phyloP scores from a whole-genome alignment of 2,329 filamentous ascomycete species.

The Microcera coccophila region DNA sequence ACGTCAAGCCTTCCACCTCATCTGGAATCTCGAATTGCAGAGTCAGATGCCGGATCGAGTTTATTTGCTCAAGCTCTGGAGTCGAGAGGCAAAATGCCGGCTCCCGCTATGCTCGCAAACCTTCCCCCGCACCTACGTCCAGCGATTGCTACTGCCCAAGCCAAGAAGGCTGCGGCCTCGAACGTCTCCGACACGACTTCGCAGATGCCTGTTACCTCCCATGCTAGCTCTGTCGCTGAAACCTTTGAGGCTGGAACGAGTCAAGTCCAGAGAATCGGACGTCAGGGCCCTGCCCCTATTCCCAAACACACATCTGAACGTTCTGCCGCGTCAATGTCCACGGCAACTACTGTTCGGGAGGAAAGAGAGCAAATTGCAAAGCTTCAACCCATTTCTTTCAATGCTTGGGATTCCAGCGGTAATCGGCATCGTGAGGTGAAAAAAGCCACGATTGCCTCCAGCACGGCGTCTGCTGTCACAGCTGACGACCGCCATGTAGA shows the following conservation, averaged over 20 bases:
- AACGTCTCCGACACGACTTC: background rate
- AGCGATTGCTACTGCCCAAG: too few relatives aligned
- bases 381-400: conserved; percentile 17
- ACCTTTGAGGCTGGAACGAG: background rate
- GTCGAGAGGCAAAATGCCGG: too few relatives aligned
- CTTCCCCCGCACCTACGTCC: too few relatives aligned
- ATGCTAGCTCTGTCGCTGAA: background rate
- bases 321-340: conserved; percentile 19
- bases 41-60: too few relatives aligned
- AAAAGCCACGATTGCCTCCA: conserved; percentile 20
- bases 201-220: too few relatives aligned
- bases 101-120: too few relatives aligned
- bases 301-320: background rate
- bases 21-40: background rate
- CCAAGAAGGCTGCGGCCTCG: background rate
- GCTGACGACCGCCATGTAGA: conserved; percentile 4
- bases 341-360: conserved; percentile 28
- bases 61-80: too few relatives aligned
- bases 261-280: background rate
- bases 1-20: background rate
- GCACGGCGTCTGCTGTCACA: conserved; percentile 8
- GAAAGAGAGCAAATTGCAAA: conserved; percentile 4
- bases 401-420: conserved; percentile 32
- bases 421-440: conserved; percentile 20
- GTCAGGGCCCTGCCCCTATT: background rate